Base-by-base conservation (phyloP, 768 basidiomycete species). In the Coprinellus aureogranulatus region DNA sequence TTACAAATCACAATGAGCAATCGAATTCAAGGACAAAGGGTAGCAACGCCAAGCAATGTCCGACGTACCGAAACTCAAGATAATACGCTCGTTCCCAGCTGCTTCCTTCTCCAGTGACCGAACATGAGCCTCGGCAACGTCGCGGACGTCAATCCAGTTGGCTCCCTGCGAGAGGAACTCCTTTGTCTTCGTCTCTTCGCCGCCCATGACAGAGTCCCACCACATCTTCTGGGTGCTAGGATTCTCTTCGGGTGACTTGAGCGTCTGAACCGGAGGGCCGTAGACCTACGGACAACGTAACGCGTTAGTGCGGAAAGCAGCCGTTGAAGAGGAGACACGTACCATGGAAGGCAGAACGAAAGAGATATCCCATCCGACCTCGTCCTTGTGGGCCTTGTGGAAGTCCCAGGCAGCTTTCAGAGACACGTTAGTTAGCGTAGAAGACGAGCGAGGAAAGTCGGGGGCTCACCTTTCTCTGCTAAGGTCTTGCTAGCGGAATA, bases 401-500 rank as follows among this genome's bases (percentile, higher is more conserved):
- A 60, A 60, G 4, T 55, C 40, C 59, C 59, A 60, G n/a, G 54
- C 59, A 8, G 59, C 59, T 60, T 34, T 3, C 28, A 16, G 16
- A 52, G 34, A n/a, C n/a, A 11, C 12, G 28, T 52, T 10, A 37
- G 20, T n/a, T 4, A 39, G 18, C 10, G 28, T 20, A 30, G 20
- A n/a, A n/a, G n/a, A n/a, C n/a, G n/a, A n/a, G n/a, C n/a, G n/a
- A n/a, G n/a, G n/a, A n/a, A n/a, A 31, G 14, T 5, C 6, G 31
- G 31, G 28, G 10, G 12, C 34, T 14, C 53, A 80, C 83, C 77
- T 69, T 72, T 75, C 69, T 91, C 89, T 0, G 86, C 84, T 2
- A 88, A 72, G 2, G 76, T 77, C 72, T 90, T 90, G 20, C 81
- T 82, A 3, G 85, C 84, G 20, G 74, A 62, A 66, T 90, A 90